Evolutionary conservation across 768 basidiomycete genomes (phyloP), one percentile per base, ranked within the genome.

Genomic region (Mycena vulgaris): DNA sequence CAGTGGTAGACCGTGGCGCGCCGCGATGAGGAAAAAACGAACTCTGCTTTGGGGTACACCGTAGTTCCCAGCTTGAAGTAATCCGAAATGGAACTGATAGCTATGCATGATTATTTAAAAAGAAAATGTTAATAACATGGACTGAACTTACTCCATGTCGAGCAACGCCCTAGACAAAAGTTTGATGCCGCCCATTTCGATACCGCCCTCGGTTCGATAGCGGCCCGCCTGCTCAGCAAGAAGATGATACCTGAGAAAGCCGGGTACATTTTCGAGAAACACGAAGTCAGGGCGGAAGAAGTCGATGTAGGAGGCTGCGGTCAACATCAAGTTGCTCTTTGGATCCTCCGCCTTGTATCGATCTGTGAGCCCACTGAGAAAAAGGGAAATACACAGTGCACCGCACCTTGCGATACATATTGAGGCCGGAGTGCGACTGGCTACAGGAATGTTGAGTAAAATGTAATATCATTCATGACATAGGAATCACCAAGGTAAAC

Each of bases 131-230:
- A 9, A 16, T 10, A 30, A 68, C 9, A 17, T 28, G 16, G 27
- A 55, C 49, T 37, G 33, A 11, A 42, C 33, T 1, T 70, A 94
- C 94, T 86, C 85, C 88, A 96, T 89, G 33, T 90, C 88, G 5
- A 90, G 74, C 69, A 95, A 75, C 0, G 89, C 87, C 5, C 89
- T 81, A 0, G 89, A 75, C 23, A 94, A 75, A 21, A 95, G 84
- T 77, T 93, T 95, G 1, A 95, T 75, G 0, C 92, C 92, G 9
- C 95, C 94, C 86, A 89, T 88, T n/a, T 86, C 82, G 42, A 93
- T 87, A 0, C 92, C 93, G 16, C 92, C 92, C 49, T 83, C 84
- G 0, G 90, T 82, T n/a, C 80, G 75, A 78, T 92, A 80, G 33
- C 72, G 68, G 16, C 79, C 78, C 13, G 75, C 80, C 70, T 88